Evolutionary conservation across 148 eudicot species (phyloP), one percentile per base, ranked within the genome.

Genomic region (Linanthus parryae): DNA sequence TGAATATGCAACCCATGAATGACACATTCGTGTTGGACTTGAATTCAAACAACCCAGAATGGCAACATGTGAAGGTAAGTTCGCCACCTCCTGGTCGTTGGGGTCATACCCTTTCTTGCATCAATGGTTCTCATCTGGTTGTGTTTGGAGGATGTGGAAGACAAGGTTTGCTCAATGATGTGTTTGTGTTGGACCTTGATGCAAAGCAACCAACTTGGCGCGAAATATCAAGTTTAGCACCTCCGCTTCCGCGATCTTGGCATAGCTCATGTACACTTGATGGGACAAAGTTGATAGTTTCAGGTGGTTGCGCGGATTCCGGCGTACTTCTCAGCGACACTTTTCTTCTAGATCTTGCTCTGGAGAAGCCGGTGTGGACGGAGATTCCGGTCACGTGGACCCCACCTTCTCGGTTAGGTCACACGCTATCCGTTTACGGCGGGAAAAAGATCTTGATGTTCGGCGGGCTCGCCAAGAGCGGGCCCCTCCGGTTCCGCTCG

Each of bases 291-390:
- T 63, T 88, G 68, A 79, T 88, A 16, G 96, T 88, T 23, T 88
- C 96, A 0, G 96, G 96, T 45, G 96, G 96, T 38, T 88, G 88
- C 74, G 94, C 96, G 3, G 96, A 88, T 68, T 88, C 96, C 7
- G 96, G 96, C 20, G 96, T 88, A 42, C 94, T 88, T 57, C 64
- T 88, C 10, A 88, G 94, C 28, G 96, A 88, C 47, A 87, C 96
- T 17, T 84, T 88, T 74, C 75, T 84, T 24, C 94, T 88, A 7
- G 96, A 88, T 66, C 74, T 88, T 27, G 76, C 96, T 18, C 72
- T 81, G 71, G 96, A 88, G 74, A 88, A 76, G 54, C 96, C 96
- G 5, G 56, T 72, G 36, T 88, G 96, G 96, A 73, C 80, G 60
- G 96, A 88, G 74, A 84, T 88, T 44, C 92, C 94, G 0, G 88